phyloP scores from a whole-genome alignment of 192 early-diverging fungal genomes.

The Dimargaris xerosporica region DNA sequence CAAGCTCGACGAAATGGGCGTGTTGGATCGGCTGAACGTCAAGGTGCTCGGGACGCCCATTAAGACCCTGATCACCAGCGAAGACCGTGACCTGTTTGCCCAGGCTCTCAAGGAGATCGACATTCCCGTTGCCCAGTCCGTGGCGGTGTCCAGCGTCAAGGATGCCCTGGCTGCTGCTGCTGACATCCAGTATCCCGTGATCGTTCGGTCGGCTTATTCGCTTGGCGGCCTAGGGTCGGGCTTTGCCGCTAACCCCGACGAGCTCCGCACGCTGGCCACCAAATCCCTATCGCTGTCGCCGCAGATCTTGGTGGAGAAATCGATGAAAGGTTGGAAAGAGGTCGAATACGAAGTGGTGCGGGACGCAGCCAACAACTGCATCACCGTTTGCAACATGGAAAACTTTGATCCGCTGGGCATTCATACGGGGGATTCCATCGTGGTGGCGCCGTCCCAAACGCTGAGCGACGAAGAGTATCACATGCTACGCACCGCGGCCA shows the following conservation, averaged over 20 bases:
- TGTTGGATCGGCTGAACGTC: slow-evolving; percentile 63
- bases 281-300: slow-evolving; percentile 70
- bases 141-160: slow-evolving; percentile 66
- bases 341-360: slow-evolving; percentile 98
- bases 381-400: slow-evolving; percentile 99
- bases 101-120: slow-evolving; percentile 61
- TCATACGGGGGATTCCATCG: slow-evolving; percentile 98
- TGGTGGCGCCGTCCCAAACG: slow-evolving; percentile 95
- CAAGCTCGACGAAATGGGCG: slow-evolving; percentile 66
- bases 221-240: slow-evolving; percentile 96
- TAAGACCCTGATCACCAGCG: slow-evolving; percentile 72
- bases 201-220: slow-evolving; percentile 86
- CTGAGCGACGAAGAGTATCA: slow-evolving; percentile 90
- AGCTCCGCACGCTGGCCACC: slow-evolving; percentile 62
- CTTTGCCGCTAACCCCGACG: slow-evolving; percentile 61
- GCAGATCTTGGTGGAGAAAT: slow-evolving; percentile 87
- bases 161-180: slow-evolving; percentile 73
- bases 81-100: slow-evolving; percentile 94
- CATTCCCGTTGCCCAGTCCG: slow-evolving; percentile 80
- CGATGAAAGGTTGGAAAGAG: slow-evolving; percentile 99
- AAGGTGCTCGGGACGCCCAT: slow-evolving; percentile 94
- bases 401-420: slow-evolving; percentile 98
- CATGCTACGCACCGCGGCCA: slow-evolving; percentile 86
- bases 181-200: slow-evolving; percentile 84
- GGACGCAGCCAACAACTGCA: slow-evolving; percentile 93